A percentile compares a stretch with the other conserved stretches of the same genome.
Evolutionary conservation across 441 rosid species (phyloP).

Genomic region (Pelargonium myrrhifolium): DNA sequence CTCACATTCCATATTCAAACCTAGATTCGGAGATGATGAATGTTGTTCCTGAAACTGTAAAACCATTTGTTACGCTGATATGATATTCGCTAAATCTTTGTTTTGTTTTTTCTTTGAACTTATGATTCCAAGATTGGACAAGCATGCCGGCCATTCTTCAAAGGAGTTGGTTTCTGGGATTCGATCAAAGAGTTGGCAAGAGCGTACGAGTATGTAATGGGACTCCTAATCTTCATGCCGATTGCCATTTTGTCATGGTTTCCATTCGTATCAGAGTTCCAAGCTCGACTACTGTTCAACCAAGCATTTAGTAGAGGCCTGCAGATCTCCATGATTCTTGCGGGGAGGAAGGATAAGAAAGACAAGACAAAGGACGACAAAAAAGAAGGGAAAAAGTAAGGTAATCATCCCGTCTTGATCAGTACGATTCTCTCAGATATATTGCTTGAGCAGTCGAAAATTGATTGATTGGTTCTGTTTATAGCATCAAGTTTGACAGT

Average conservation of each 20-base stretch:
- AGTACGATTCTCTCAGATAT: background rate
- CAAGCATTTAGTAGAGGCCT: slow-evolving; percentile 94
- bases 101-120: background rate
- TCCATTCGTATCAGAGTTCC: slow-evolving; percentile 85
- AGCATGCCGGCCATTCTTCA: slow-evolving; percentile 49
- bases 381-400: background rate
- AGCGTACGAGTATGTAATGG: slow-evolving; percentile 84
- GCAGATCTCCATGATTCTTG: slow-evolving; percentile 80
- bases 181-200: slow-evolving; percentile 82
- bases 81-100: background rate
- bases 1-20: background rate
- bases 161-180: slow-evolving; percentile 60
- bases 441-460: background rate
- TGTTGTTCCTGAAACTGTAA: too few relatives aligned
- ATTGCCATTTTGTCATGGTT: slow-evolving; percentile 73
- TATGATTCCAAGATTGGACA: slow-evolving; percentile 56
- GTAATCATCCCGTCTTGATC: background rate
- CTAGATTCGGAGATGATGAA: too few relatives aligned
- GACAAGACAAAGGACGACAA: background rate
- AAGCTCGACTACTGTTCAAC: slow-evolving; percentile 80
- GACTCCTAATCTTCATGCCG: slow-evolving; percentile 59
- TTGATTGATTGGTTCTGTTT: too few relatives aligned
- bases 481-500: too few relatives aligned
- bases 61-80: background rate
- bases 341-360: slow-evolving; percentile 46